Evolutionary conservation across 78 protist species (phyloP), one percentile per base, ranked within the genome.

Genomic region (Dictyostelium firmibasis): DNA sequence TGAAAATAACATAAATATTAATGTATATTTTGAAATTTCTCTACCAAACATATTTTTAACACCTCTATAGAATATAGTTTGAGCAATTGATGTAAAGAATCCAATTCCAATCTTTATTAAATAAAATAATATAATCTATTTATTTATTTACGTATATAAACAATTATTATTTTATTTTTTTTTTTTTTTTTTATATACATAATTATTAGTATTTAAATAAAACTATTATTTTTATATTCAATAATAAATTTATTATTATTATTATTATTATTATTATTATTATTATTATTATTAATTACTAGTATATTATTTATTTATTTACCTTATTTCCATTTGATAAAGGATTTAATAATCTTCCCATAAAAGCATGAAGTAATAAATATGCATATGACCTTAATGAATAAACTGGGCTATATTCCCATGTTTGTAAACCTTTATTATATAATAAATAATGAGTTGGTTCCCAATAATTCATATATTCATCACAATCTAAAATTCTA

Each of bases 381-480:
- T 97, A 98, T 6, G 78, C 44, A 60, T 92, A 98, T 31, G 99
- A 96, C 38, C 99, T 94, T 2, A 98, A 84, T 41, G 98, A 98
- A 62, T 94, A 98, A 29, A 14, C 43, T 11, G 99, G 98, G 77
- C 96, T 64, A 93, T 98, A 98, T 81, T 98, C 99, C 99, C 99
- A 98, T 20, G 99, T 98, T 93, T 98, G 99, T 43, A 98, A 18
- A 1, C 98, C 99, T 35, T 13, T 4, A 69, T 98, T 98, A 27
- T 88, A 69, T 79, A 98, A 27, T 38, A 97, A 79, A 77, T 82
- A 91, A 86, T 98, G 98, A 16, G 76, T 25, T 10, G 99, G 99
- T 86, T 98, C 99, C 99, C 99, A 98, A 91, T 98, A 98, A 81
- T 98, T 98, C 97, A 92, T 98, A 10, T 89, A 75, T 53, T 98